Percentiles rank a stretch among this genome's conserved stretches.
Conservation (phyloP, 306 rosid genomes). For the Herpetospermum pedunculosum region DNA sequence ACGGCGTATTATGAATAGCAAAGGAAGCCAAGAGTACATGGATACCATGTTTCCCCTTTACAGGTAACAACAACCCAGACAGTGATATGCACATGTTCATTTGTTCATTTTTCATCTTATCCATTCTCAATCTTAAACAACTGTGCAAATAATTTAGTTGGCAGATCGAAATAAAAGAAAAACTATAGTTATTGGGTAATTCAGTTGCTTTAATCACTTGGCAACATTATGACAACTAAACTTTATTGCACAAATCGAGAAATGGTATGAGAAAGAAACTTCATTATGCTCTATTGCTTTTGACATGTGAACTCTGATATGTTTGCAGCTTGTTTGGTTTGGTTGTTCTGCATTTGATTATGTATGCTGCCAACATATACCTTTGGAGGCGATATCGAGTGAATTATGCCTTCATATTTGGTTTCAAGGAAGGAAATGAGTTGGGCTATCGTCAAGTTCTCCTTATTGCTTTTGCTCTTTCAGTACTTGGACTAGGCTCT, state of each 20-base stretch:
- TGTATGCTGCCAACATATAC: constrained; percentile 45
- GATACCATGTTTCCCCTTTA: too few species aligned
- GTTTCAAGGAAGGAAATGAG: too few species aligned
- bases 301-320: neutral
- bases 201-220: neutral
- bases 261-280: too few species aligned
- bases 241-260: too few species aligned
- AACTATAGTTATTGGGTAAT: neutral
- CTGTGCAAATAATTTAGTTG: neutral
- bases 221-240: neutral
- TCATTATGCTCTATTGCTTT: neutral
- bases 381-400: too few species aligned
- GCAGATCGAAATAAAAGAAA: too few species aligned
- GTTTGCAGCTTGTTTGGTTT: constrained; percentile 50
- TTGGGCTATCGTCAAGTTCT: constrained; percentile 38
- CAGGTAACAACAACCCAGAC: neutral
- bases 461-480: constrained; percentile 29
- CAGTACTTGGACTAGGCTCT: constrained; percentile 30
- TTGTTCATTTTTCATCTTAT: neutral
- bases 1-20: too few species aligned
- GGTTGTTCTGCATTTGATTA: constrained; percentile 45
- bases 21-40: too few species aligned
- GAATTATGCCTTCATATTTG: too few species aligned
- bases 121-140: neutral
- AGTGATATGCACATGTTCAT: neutral